Percentiles rank a stretch among this genome's conserved stretches.
Conservation (phyloP, 2,329 filamentous ascomycete genomes). For the Byssochlamys sp. region DNA sequence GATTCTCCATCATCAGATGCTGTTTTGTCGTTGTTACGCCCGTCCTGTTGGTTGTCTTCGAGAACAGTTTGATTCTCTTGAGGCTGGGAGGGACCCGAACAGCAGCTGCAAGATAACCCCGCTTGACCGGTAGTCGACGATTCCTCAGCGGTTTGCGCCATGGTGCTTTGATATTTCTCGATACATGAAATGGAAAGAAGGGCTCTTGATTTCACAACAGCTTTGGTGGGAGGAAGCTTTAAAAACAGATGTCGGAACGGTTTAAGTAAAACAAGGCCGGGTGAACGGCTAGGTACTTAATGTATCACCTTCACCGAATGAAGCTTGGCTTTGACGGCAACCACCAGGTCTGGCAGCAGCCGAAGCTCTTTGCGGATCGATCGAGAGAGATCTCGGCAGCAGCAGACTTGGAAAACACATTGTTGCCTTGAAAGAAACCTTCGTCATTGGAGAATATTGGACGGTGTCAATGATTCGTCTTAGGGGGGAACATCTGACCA, state of each 20-base stretch:
- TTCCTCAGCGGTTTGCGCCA: not conserved
- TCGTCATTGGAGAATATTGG: too few species aligned
- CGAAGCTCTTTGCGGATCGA: not conserved
- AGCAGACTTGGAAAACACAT: not conserved
- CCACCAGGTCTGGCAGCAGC: too few species aligned
- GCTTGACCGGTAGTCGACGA: not conserved
- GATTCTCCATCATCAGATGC: not conserved
- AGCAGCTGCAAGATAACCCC: not conserved
- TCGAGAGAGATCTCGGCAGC: not conserved
- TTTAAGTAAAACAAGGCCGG: not conserved
- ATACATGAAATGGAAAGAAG: not conserved
- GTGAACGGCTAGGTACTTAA: not conserved
- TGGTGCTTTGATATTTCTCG: not conserved
- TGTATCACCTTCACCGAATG: not conserved
- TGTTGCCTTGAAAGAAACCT: not conserved
- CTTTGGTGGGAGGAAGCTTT: not conserved
- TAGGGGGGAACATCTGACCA: not conserved
- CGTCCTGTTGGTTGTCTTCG: not conserved
- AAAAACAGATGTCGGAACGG: not conserved
- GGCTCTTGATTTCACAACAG: not conserved
- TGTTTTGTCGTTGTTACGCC: not conserved
- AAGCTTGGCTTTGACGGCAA: not conserved
- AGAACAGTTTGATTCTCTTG: not conserved
- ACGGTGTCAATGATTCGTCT: not conserved
- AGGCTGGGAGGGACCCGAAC: not conserved